Evolutionary conservation across 352 stramenopile genomes (phyloP).

Genomic region (Blastocystis sp.): DNA sequence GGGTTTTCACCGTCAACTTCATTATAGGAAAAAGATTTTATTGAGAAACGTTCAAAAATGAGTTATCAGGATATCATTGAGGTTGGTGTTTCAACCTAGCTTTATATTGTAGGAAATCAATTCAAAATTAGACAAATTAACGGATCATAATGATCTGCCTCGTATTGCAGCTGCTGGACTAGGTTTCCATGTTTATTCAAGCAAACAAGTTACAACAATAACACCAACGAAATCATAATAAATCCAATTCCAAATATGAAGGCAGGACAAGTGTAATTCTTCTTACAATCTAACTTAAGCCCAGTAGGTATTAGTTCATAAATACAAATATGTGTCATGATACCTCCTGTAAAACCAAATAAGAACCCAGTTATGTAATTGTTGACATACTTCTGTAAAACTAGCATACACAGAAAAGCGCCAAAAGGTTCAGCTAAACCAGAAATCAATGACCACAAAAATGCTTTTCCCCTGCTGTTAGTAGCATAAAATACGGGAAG

Average conservation of each 20-base stretch:
- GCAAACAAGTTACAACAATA: constrained; percentile 68
- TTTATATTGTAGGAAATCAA: constrained; percentile 46
- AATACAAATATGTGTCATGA: constrained; percentile 85
- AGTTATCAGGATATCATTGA: constrained; percentile 47
- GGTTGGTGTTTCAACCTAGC: neutral
- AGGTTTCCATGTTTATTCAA: neutral
- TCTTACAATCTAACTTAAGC: constrained; percentile 78
- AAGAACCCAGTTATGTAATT: constrained; percentile 71
- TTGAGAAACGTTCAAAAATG: constrained; percentile 49
- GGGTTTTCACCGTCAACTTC: neutral
- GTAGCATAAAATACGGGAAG: constrained; percentile 93
- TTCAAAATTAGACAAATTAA: constrained; percentile 40
- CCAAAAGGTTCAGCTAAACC: constrained; percentile 82
- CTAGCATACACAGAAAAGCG: constrained; percentile 78
- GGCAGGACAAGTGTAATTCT: constrained; percentile 77
- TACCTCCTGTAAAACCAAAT: constrained; percentile 83
- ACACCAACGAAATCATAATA: constrained; percentile 78
- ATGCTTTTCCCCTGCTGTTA: constrained; percentile 82
- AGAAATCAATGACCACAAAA: constrained; percentile 83
- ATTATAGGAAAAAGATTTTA: constrained; percentile 58
- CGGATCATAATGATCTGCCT: constrained; percentile 59
- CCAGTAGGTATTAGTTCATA: constrained; percentile 85
- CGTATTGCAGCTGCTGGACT: constrained; percentile 50
- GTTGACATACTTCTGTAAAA: constrained; percentile 75
- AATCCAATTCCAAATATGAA: constrained; percentile 76